phyloP scores from a whole-genome alignment of 441 rosid species.

The Euphorbia schlechtendalii region DNA sequence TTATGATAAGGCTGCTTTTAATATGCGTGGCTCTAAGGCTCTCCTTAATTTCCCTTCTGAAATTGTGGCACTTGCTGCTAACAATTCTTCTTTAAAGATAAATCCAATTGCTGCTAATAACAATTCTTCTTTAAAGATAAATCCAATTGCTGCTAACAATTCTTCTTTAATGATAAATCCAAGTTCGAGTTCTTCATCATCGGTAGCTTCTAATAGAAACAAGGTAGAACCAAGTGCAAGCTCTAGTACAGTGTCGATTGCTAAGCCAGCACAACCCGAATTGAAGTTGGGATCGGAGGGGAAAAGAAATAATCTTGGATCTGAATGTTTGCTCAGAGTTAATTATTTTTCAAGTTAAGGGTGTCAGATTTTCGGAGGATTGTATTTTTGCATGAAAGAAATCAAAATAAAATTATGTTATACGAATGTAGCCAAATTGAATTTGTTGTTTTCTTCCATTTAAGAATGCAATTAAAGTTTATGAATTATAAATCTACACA shows the following conservation, averaged over 20 bases:
- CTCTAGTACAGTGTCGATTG: constrained; percentile 4
- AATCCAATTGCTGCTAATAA: too few species aligned
- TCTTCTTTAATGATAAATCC: not conserved
- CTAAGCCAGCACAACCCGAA: constrained; percentile 17
- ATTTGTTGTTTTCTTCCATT: not conserved
- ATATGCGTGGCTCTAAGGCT: constrained; percentile 63
- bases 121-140: too few species aligned
- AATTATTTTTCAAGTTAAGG: not conserved
- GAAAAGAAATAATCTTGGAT: not conserved
- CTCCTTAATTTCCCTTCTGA: constrained; percentile 54
- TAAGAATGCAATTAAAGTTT: not conserved
- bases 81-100: constrained; percentile 15
- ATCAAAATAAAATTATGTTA: too few species aligned
- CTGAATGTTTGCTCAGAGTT: not conserved
- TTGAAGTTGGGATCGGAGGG: not conserved
- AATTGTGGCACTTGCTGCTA: constrained; percentile 23
- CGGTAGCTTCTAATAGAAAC: not conserved
- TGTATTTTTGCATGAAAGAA: too few species aligned
- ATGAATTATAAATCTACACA: not conserved
- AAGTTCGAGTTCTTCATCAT: not conserved
- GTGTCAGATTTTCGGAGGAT: too few species aligned
- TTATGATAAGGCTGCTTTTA: constrained; percentile 54
- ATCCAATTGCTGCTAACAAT: too few species aligned
- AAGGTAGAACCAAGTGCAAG: constrained; percentile 17
- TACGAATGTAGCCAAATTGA: not conserved